These are phyloP conservation scores for Monosporozyma siamensis DNA, from an alignment of 805 yeast genomes.

Conservation along the genomic window DNA sequence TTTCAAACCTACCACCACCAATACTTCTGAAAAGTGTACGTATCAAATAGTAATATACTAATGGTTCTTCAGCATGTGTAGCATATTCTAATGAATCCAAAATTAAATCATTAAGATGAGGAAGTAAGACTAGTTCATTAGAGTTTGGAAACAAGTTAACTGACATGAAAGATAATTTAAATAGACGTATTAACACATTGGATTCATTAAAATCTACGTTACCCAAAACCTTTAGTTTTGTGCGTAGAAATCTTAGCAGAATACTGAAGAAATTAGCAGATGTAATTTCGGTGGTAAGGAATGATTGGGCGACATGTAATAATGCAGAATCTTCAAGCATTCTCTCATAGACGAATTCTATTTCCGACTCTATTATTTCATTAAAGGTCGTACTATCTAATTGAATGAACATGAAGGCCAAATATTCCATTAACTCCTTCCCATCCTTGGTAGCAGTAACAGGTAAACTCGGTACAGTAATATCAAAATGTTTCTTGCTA, in stretches of 20 bases:
- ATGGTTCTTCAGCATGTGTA: slow-evolving; percentile 82
- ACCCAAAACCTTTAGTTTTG: slow-evolving; percentile 70
- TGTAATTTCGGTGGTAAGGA: slow-evolving; percentile 88
- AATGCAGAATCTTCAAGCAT: slow-evolving; percentile 78
- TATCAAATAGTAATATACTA: slow-evolving; percentile 78
- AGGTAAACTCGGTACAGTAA: slow-evolving; percentile 74
- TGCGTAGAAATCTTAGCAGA: slow-evolving; percentile 63
- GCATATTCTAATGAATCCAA: slow-evolving; percentile 70
- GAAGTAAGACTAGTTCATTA: slow-evolving; percentile 80
- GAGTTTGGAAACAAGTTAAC: slow-evolving; percentile 82
- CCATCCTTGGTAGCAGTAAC: slow-evolving; percentile 86
- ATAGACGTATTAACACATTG: slow-evolving; percentile 72
- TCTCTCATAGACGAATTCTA: slow-evolving; percentile 65
- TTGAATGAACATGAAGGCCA: slow-evolving; percentile 88
- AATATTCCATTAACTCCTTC: slow-evolving; percentile 88
- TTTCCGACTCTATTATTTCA: slow-evolving; percentile 76
- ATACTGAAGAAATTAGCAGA: slow-evolving; percentile 87
- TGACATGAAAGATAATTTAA: slow-evolving; percentile 91
- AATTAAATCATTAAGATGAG: slow-evolving; percentile 78
- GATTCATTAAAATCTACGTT: slow-evolving; percentile 68
- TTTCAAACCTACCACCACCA: slow-evolving; percentile 95
- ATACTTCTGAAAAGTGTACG: slow-evolving; percentile 87
- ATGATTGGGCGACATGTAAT: slow-evolving; percentile 86
- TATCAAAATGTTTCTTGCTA: slow-evolving; percentile 39
- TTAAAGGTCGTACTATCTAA: slow-evolving; percentile 93